Evolutionary conservation across 2,329 filamentous ascomycete genomes (phyloP).

Genomic region (Bipolaris oryzae): DNA sequence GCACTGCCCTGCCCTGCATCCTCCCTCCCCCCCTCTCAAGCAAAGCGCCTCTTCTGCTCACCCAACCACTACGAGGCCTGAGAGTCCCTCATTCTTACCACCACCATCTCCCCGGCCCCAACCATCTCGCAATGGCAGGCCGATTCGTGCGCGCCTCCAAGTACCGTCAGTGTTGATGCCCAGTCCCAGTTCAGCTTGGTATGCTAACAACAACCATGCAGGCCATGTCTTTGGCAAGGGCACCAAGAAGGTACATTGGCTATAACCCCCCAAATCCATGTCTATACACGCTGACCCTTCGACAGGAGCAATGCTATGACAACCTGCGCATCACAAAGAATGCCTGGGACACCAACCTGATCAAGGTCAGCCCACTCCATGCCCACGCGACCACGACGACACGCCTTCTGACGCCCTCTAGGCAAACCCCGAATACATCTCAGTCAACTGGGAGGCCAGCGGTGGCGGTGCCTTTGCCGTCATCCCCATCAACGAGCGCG

Average conservation of each 20-base stretch:
- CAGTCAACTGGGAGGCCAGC: conserved; percentile 97
- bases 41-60: conserved; percentile 14
- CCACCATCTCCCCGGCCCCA: conserved; percentile 6
- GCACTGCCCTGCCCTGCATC: conserved; percentile 16
- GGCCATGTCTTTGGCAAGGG: conserved; percentile 98
- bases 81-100: conserved; percentile 17
- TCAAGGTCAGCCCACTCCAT: conserved; percentile 72
- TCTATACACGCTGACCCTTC: conserved; percentile 17
- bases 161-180: conserved; percentile 61
- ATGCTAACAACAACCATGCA: conserved; percentile 51
- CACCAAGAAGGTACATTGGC: conserved; percentile 73
- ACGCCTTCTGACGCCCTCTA: conserved; percentile 51
- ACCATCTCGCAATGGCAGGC: conserved; percentile 63
- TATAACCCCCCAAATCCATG: background rate
- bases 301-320: conserved; percentile 92
- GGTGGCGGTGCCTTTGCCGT: conserved; percentile 97
- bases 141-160: conserved; percentile 76
- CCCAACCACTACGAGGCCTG: conserved; percentile 14
- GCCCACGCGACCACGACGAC: conserved; percentile 36
- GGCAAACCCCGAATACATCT: conserved; percentile 94
- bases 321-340: conserved; percentile 97
- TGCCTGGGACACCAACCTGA: conserved; percentile 98
- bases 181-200: conserved; percentile 34
- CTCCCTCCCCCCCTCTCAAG: conserved; percentile 12
- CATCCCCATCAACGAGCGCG: conserved; percentile 86